These are phyloP conservation scores for Panicum virgatum DNA, from an alignment of 202 grass and related monocot species.

Conservation along the genomic window DNA sequence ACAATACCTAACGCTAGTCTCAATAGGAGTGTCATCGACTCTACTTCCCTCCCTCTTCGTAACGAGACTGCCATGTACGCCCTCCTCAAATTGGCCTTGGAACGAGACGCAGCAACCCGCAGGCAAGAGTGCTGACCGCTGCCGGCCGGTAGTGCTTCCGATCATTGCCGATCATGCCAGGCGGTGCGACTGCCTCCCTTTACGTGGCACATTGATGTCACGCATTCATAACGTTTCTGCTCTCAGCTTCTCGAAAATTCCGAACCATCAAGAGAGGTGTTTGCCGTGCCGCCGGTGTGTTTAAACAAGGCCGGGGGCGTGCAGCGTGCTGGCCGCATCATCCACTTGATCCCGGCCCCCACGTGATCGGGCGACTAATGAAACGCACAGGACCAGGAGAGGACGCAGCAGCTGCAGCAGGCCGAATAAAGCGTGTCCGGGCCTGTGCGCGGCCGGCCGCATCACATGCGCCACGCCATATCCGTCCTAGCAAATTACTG, in stretches of 20 bases:
- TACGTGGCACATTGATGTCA: neutral
- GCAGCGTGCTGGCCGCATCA: neutral
- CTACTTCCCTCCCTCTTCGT: no score
- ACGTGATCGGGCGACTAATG: neutral
- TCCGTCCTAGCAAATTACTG: neutral
- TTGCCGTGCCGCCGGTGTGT: neutral
- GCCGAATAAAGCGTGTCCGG: neutral
- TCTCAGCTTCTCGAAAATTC: neutral
- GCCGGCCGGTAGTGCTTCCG: neutral
- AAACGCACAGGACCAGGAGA: neutral
- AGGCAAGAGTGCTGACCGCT: neutral
- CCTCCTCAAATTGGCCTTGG: no score
- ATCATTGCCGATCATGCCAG: neutral
- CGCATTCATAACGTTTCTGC: no score
- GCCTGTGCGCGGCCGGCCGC: neutral
- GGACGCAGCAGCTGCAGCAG: neutral
- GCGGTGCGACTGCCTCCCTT: neutral
- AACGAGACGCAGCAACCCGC: no score
- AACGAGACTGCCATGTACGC: no score
- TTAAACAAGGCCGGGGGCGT: neutral
- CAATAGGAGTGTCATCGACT: no score
- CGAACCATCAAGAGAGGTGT: neutral
- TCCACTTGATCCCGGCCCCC: neutral
- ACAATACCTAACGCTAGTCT: no score
- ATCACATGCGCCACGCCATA: slow-evolving; percentile 22